Evolutionary conservation across 257 asterid genomes (phyloP), one percentile per base, ranked within the genome.

Genomic region (Lantana camara): DNA sequence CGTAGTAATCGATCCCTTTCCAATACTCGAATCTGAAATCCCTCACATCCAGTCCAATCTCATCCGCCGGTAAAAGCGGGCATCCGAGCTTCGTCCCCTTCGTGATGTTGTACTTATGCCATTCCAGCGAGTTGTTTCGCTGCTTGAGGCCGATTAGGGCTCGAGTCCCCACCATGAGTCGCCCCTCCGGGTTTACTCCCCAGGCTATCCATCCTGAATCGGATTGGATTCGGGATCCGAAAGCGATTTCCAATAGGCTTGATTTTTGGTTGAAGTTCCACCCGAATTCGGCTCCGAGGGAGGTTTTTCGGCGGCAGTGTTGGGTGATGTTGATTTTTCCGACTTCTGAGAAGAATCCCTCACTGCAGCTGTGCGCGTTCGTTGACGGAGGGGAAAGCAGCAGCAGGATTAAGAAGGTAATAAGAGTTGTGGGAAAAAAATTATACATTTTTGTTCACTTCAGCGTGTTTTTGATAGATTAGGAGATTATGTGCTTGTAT

Each of bases 191-290:
- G 73, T 87, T 87, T 55, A 87, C 38, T 19, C 95, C 95, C 95
- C 92, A 87, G 0, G 95, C 92, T 1, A 87, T 50, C 95, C 95
- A 87, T 17, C 80, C 85, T 4, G 71, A 38, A 0, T 63, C 66
- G 4, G 14, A 22, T 0, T 48, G 12, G 0, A 84, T 60, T 77
- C 22, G 69, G 3, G 85, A 77, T 3, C 86, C 88, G 38, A 80
- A 68, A 7, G 80, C 77, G 10, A 87, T 59, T 48, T 82, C 81
- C 0, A 87, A 76, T 1, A 3, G 60, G 2, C 83, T 77, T 20
- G 75, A 30, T 2, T 22, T 1, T 4, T 41, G 53, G 64, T 50
- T 2, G 74, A 64, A 73, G 4, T 32, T 72, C 88, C 91, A 84
- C 9, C 64, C 90, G 61, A 87, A 73, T 44, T 84, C 80, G 10